Evolutionary conservation across 2,329 filamentous ascomycete genomes (phyloP), one percentile per base, ranked within the genome.

Genomic region (Colletotrichum godetiae): DNA sequence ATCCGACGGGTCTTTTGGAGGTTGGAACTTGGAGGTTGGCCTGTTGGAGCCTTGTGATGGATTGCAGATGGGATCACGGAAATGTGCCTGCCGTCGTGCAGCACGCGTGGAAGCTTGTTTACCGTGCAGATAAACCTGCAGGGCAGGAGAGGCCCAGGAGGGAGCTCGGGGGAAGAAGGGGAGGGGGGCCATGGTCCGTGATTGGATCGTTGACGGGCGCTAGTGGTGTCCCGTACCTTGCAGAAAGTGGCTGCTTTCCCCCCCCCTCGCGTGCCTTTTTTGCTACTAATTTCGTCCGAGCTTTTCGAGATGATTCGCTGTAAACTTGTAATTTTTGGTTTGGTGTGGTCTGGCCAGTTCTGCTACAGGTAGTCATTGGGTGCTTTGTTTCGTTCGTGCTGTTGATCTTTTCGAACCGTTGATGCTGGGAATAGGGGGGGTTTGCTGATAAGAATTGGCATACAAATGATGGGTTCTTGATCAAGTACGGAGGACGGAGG

Each of bases 51-150:
- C n/a, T n/a, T 12, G 15, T 12, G 35, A 42, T 42, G 35, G 35
- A 27, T 27, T 27, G 27, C 27, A 27, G 35, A 15, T 42, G 35
- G 35, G 35, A 42, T 42, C 12, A 42, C 35, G 57, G 42, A 29
- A 19, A 33, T 61, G 37, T 52, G 58, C 19, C 31, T 24, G 12
- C 22, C 46, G 56, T 60, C 49, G 60, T 68, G 58, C 59, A 68
- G 66, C 31, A 63, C 13, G n/a, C 29, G 49, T 33, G 27, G 67
- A 68, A 64, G 67, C 67, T 68, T 68, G 59, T 49, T 64, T 42
- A 27, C 67, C 33, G 19, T 52, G 60, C 42, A 53, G 42, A 42
- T 42, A 13, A 6, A 5, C 35, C 15, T 12, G n/a, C n/a, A 12
- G 15, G 35, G 60, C n/a, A 31, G n/a, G 59, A 35, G 27, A 27